These are phyloP conservation scores for Solanum chiquidenum DNA, from an alignment of 257 asterid species.

Conservation along the genomic window DNA sequence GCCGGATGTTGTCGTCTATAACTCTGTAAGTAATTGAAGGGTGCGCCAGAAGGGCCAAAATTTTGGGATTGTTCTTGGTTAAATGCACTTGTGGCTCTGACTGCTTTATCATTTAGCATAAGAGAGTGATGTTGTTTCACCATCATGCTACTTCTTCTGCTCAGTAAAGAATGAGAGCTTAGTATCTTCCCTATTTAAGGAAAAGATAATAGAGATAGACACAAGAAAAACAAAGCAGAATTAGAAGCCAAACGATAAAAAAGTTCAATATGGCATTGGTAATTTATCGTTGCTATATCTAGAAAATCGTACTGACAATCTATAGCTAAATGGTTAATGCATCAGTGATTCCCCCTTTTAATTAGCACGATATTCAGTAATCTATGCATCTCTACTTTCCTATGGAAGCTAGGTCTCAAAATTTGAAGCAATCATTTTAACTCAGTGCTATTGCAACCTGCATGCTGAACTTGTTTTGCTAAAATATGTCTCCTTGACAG, in stretches of 20 bases:
- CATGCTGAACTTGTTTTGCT: not conserved
- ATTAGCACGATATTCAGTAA: not conserved
- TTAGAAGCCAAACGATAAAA: not conserved
- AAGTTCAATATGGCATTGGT: not conserved
- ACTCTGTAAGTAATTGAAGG: conserved; percentile 53
- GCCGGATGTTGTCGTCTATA: conserved; percentile 72
- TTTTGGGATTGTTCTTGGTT: not conserved
- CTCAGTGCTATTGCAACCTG: not conserved
- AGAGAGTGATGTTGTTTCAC: not conserved
- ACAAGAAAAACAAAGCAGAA: not conserved
- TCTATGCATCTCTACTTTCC: not conserved
- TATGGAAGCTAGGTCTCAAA: not conserved
- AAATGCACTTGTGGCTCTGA: not conserved
- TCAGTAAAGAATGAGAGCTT: conserved; percentile 1
- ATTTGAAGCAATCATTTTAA: not conserved
- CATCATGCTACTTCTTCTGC: not conserved
- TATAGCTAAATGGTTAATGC: not conserved
- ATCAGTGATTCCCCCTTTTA: not conserved
- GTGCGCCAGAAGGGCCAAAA: not conserved
- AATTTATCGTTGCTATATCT: not conserved
- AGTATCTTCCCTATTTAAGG: not conserved
- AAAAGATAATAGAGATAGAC: not conserved
- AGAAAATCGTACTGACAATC: not conserved
- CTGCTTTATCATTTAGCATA: not conserved
- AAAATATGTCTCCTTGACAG: not conserved